Evolutionary conservation across 805 yeast genomes (phyloP).

Genomic region (Starmerella riodocensis): DNA sequence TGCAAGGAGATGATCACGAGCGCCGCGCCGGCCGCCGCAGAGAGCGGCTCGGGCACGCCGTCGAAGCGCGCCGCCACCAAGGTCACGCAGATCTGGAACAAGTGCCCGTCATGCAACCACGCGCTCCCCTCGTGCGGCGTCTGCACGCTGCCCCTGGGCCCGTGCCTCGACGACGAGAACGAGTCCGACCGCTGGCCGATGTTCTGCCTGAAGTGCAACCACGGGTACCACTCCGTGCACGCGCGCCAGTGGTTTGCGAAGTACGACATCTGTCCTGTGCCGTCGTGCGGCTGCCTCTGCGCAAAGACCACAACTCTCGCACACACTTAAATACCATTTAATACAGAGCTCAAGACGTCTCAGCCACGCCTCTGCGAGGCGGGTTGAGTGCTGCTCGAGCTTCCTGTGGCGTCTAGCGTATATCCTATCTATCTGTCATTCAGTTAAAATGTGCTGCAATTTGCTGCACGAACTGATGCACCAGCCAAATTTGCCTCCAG

Average conservation of each 20-base stretch:
- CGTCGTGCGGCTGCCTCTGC: conserved; percentile 79
- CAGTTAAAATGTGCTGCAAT: no score
- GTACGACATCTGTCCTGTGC: conserved; percentile 84
- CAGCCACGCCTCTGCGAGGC: no score
- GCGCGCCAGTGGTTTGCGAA: conserved; percentile 92
- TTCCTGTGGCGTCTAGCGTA: no score
- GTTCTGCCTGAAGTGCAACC: conserved; percentile 81
- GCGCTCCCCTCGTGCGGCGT: conserved; percentile 85
- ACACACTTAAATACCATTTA: background rate
- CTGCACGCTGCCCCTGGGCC: conserved; percentile 67
- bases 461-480: no score
- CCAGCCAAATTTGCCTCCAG: no score
- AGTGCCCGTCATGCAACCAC: conserved; percentile 77
- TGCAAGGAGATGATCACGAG: conserved; percentile 45
- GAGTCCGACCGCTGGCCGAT: conserved; percentile 60
- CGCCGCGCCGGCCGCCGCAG: background rate
- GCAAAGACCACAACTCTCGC: conserved; percentile 6
- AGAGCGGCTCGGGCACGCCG: background rate
- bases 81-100: conserved; percentile 10
- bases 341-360: no score
- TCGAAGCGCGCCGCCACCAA: background rate
- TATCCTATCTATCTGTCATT: no score
- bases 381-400: no score
- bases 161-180: conserved; percentile 19
- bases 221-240: conserved; percentile 89